Conservation (phyloP, 768 basidiomycete genomes). For the Amanita fuliginea region DNA sequence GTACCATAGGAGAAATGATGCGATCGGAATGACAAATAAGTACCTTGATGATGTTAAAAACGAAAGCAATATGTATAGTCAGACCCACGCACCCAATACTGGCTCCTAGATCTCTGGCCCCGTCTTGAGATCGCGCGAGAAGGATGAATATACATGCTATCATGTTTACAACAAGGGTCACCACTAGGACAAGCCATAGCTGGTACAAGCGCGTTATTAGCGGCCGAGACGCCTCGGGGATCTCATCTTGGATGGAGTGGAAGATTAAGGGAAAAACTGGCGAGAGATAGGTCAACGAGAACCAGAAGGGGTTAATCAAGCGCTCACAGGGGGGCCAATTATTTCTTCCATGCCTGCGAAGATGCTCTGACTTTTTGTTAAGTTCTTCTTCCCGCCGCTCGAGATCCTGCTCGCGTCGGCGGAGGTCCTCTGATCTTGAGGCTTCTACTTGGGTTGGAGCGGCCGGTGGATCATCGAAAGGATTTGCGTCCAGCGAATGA, state of each 20-base stretch:
- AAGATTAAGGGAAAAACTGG: slow-evolving; percentile 90
- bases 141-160: slow-evolving; percentile 84
- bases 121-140: slow-evolving; percentile 62
- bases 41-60: slow-evolving; percentile 41
- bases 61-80: slow-evolving; percentile 10
- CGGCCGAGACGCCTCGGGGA: slow-evolving; percentile 68
- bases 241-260: slow-evolving; percentile 87
- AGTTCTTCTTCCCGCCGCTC: slow-evolving; percentile 71
- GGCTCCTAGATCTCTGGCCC: slow-evolving; percentile 69
- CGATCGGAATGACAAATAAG: slow-evolving; percentile 59
- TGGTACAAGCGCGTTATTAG: slow-evolving; percentile 83
- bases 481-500: slow-evolving; percentile 78
- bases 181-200: slow-evolving; percentile 85
- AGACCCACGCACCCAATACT: slow-evolving; percentile 60
- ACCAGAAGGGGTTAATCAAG: slow-evolving; percentile 10
- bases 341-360: slow-evolving; percentile 69
- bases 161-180: slow-evolving; percentile 80
- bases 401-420: slow-evolving; percentile 72
- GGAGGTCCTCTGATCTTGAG: slow-evolving; percentile 51
- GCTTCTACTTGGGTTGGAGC: slow-evolving; percentile 23
- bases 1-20: slow-evolving; percentile 94
- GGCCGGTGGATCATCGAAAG: slow-evolving; percentile 75
- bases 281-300: slow-evolving; percentile 9
- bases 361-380: slow-evolving; percentile 52
- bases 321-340: slow-evolving; percentile 89